Base-by-base conservation (phyloP, 2,329 filamentous ascomycete genomes). In the Cordyceps militaris region DNA sequence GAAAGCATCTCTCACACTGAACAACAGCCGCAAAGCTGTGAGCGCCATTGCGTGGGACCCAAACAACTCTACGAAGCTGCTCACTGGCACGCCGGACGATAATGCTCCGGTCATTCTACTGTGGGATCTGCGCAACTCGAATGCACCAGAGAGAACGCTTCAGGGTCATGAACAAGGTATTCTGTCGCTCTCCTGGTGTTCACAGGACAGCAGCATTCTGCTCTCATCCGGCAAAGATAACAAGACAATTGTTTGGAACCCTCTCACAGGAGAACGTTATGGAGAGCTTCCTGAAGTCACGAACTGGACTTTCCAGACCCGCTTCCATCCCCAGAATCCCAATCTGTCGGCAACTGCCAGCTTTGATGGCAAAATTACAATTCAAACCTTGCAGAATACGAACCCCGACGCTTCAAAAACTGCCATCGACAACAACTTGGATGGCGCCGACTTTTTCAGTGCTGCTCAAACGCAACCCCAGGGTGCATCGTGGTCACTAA, bases 241-340 rank as follows among this genome's bases (percentile, higher is more conserved):
- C 70, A 85, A 90, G 65, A 97, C 92, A 2, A 82, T 99, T 60
- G 86, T 94, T 61, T 99, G 95, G 94, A 97, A 97, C 72, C 91
- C 94, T 1, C 89, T 94, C 67, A 96, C 88, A 3, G 93, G 93
- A 55, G 85, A 94, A 69, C 80, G 83, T 13, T 88, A 91, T 62
- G 94, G 95, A 63, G 93, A 97, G 73, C 93, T 97, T 68, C 92
- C 93, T 4, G 91, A 97, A 66, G 92, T 96, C 56, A 97, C 93
- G n/a, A 99, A 97, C 73, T 99, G 94, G 93, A 96, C 92, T 6
- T 99, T 99, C 77, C 86, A 93, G 69, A 96, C 94, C 5, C 84
- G 87, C 61, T 97, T 95, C 81, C 92, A 96, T 71, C 94, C 94
- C 30, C 86, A 89, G 64, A 96, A 99, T 71, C 93, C 94, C 11